Conservation (phyloP, 768 basidiomycete species). For the Punctularia strigosozonata region DNA sequence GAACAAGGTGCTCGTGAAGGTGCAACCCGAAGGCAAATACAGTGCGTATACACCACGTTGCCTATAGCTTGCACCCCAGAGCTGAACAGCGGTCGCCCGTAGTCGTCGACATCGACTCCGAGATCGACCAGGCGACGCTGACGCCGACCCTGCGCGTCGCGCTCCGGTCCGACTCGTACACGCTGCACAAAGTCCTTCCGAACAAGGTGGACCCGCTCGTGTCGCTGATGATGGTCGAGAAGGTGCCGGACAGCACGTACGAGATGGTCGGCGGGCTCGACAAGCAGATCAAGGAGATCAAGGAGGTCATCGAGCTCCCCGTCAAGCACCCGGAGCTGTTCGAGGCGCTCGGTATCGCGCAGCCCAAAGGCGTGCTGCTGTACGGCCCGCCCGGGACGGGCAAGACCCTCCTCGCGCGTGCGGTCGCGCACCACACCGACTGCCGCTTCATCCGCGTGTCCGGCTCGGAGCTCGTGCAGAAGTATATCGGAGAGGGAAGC, state of each 20-base stretch:
- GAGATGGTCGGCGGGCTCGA: slow-evolving; percentile 99
- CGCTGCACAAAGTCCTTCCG: slow-evolving; percentile 91
- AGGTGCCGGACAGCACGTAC: slow-evolving; percentile 97
- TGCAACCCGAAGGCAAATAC: slow-evolving; percentile 98
- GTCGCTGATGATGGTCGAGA: slow-evolving; percentile 99
- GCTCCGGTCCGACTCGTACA: slow-evolving; percentile 91
- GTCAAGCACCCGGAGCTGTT: slow-evolving; percentile 97
- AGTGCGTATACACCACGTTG: slow-evolving; percentile 40
- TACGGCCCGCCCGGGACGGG: slow-evolving; percentile 97
- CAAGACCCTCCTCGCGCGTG: slow-evolving; percentile 89
- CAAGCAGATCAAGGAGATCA: slow-evolving; percentile 97
- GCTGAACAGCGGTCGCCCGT: not conserved
- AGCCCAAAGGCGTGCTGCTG: slow-evolving; percentile 91
- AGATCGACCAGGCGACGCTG: slow-evolving; percentile 70
- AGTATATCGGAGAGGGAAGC: slow-evolving; percentile 95
- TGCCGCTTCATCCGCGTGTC: slow-evolving; percentile 96
- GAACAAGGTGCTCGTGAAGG: slow-evolving; percentile 96
- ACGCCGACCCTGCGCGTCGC: slow-evolving; percentile 87
- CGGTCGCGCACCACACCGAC: slow-evolving; percentile 95
- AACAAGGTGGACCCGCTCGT: slow-evolving; percentile 98
- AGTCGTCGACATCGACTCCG: slow-evolving; percentile 92
- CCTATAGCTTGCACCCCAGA: not conserved
- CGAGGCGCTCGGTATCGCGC: slow-evolving; percentile 91
- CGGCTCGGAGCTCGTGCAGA: slow-evolving; percentile 91
- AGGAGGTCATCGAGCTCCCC: slow-evolving; percentile 96